Percentiles rank a stretch among this genome's conserved stretches.
Evolutionary conservation across 2,329 filamentous ascomycete genomes (phyloP).

Genomic region (Pleoardoris graminearum): DNA sequence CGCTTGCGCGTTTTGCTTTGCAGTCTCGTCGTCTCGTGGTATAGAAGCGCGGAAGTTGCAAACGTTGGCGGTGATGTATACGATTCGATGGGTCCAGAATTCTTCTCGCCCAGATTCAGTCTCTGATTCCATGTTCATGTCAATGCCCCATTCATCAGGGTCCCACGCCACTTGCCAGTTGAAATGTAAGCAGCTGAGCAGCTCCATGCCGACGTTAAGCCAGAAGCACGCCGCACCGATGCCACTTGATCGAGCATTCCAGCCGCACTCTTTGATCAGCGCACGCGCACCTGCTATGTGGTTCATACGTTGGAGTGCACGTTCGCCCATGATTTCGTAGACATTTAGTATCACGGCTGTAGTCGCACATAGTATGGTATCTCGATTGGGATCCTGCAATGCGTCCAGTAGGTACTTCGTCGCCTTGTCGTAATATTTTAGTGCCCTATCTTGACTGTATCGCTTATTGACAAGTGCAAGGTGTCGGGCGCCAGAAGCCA

Average conservation of each 20-base stretch:
- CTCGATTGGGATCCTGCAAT: slow-evolving; percentile 81
- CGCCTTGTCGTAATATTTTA: slow-evolving; percentile 83
- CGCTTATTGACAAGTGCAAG: slow-evolving; percentile 70
- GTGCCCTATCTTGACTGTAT: slow-evolving; percentile 75
- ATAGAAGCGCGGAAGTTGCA: slow-evolving; percentile 79
- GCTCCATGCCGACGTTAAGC: slow-evolving; percentile 88
- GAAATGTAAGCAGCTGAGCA: slow-evolving; percentile 84
- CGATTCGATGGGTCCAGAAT: slow-evolving; percentile 82
- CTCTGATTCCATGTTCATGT: slow-evolving; percentile 69
- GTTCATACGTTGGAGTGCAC: slow-evolving; percentile 78
- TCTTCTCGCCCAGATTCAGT: slow-evolving; percentile 70
- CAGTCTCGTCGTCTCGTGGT: slow-evolving; percentile 62
- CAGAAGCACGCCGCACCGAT: slow-evolving; percentile 90
- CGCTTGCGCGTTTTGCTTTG: slow-evolving; percentile 64
- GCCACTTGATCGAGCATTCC: slow-evolving; percentile 78
- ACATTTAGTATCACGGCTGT: slow-evolving; percentile 88
- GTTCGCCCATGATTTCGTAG: slow-evolving; percentile 90
- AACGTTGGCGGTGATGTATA: slow-evolving; percentile 86
- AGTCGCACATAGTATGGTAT: slow-evolving; percentile 81
- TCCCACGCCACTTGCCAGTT: slow-evolving; percentile 89
- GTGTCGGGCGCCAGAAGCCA: slow-evolving; percentile 87
- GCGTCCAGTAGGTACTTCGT: slow-evolving; percentile 75
- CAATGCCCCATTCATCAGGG: slow-evolving; percentile 85
- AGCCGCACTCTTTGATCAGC: slow-evolving; percentile 85
- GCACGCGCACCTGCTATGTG: slow-evolving; percentile 85